phyloP scores from a whole-genome alignment of 179 eudicot genomes.

The Sideroxylon spinosum region DNA sequence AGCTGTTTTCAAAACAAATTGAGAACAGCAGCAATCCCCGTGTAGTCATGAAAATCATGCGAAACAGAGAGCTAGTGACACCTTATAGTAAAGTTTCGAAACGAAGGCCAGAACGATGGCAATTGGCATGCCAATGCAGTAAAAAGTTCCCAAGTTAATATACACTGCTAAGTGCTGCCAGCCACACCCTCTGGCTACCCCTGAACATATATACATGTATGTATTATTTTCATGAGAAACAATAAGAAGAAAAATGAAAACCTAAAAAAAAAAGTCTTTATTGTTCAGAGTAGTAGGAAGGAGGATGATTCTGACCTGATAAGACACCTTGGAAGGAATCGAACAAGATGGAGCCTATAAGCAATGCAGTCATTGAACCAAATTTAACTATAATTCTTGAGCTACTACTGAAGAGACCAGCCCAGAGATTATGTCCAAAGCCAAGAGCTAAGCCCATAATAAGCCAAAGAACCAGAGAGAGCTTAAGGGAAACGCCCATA shows the following conservation, averaged over 20 bases:
- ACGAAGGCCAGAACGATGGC: conserved; percentile 52
- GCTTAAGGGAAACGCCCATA: conserved; percentile 58
- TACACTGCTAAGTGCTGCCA: conserved; percentile 73
- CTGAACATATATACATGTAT: conserved; percentile 24
- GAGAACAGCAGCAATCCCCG: no score
- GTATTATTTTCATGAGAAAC: not conserved
- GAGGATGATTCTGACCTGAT: conserved; percentile 43
- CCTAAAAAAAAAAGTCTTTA: no score
- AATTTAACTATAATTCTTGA: conserved; percentile 33
- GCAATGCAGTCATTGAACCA: conserved; percentile 56
- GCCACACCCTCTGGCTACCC: conserved; percentile 90
- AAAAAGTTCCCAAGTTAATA: conserved; percentile 61
- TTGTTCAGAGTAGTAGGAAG: no score
- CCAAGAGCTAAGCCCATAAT: conserved; percentile 40
- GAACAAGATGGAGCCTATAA: conserved; percentile 40
- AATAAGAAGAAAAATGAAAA: not conserved
- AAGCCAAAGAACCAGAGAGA: conserved; percentile 42
- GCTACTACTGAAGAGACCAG: conserved; percentile 56
- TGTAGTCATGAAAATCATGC: no score
- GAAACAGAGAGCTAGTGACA: no score
- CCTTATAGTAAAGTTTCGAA: no score
- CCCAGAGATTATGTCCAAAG: conserved; percentile 63
- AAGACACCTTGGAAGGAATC: conserved; percentile 72
- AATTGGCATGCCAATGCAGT: conserved; percentile 72
- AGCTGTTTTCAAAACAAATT: no score